Conservation (phyloP, 345 rosid species). For the Aquilaria sinensis region DNA sequence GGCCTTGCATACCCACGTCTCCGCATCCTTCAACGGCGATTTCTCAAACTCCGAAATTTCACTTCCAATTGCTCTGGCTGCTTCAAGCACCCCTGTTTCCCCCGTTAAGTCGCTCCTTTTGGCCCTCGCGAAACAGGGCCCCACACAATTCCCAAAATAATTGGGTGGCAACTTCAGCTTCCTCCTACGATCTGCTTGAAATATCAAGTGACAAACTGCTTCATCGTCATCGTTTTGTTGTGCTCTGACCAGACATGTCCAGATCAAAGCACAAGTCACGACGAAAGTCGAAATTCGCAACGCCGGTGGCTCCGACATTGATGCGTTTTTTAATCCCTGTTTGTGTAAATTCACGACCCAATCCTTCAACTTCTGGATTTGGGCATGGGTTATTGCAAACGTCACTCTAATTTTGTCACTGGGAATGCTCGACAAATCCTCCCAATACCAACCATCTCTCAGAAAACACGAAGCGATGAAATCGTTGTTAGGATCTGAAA, state of each 20-base stretch:
- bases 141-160: slow-evolving; percentile 36
- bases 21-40: slow-evolving; percentile 18
- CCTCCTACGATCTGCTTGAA: slow-evolving; percentile 1
- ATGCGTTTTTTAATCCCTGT: slow-evolving; percentile 3
- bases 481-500: slow-evolving; percentile 17
- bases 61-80: slow-evolving; percentile 32
- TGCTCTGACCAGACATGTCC: slow-evolving; percentile 6
- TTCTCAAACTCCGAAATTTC: slow-evolving; percentile 20
- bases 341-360: slow-evolving; percentile 11
- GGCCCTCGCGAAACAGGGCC: background rate
- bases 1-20: background rate
- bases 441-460: slow-evolving; percentile 12
- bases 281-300: slow-evolving; percentile 3
- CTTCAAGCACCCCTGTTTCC: slow-evolving; percentile 27
- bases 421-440: background rate
- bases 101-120: slow-evolving; percentile 20
- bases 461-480: slow-evolving; percentile 18
- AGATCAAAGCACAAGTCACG: slow-evolving; percentile 4
- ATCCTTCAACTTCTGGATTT: slow-evolving; percentile 21
- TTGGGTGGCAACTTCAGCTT: slow-evolving; percentile 11
- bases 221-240: background rate
- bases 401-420: slow-evolving; percentile 19
- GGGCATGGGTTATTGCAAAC: slow-evolving; percentile 10
- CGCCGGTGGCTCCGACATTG: background rate
- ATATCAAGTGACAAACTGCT: background rate